phyloP scores from a whole-genome alignment of 768 basidiomycete genomes.

The Crucibulum laeve region DNA sequence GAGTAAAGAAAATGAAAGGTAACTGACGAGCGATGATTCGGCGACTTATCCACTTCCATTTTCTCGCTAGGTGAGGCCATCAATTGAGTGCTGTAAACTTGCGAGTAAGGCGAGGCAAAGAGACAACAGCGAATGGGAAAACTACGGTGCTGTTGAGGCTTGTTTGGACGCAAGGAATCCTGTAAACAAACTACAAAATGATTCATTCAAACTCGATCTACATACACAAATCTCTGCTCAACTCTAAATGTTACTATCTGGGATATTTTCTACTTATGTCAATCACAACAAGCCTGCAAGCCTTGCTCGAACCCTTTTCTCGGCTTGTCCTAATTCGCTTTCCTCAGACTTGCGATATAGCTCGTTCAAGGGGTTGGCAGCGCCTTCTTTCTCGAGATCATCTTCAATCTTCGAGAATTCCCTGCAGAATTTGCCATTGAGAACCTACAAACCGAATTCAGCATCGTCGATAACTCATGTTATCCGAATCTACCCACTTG shows the following conservation, averaged over 20 bases:
- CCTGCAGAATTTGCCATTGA: conserved; percentile 55
- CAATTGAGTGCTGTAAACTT: background rate
- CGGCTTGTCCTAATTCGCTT: conserved; percentile 52
- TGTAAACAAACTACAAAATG: background rate
- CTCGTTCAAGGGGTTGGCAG: conserved; percentile 49
- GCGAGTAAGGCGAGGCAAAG: background rate
- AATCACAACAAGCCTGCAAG: conserved; percentile 35
- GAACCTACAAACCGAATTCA: conserved; percentile 28
- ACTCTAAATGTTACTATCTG: background rate
- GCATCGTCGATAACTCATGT: background rate
- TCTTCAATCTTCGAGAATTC: conserved; percentile 53
- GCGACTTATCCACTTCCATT: conserved; percentile 65
- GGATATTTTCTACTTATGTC: background rate
- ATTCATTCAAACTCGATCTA: background rate
- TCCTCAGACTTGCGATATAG: conserved; percentile 47
- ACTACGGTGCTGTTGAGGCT: background rate
- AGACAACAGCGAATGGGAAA: background rate
- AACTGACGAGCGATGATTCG: conserved; percentile 58
- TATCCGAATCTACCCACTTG: conserved; percentile 28
- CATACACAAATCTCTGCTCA: background rate
- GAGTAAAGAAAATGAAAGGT: background rate
- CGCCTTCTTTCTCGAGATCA: conserved; percentile 52
- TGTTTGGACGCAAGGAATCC: background rate
- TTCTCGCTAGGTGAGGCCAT: conserved; percentile 49
- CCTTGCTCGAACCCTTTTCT: conserved; percentile 51